Evolutionary conservation across 2,329 filamentous ascomycete species (phyloP).

Genomic region (Rhynchosporium secalis): DNA sequence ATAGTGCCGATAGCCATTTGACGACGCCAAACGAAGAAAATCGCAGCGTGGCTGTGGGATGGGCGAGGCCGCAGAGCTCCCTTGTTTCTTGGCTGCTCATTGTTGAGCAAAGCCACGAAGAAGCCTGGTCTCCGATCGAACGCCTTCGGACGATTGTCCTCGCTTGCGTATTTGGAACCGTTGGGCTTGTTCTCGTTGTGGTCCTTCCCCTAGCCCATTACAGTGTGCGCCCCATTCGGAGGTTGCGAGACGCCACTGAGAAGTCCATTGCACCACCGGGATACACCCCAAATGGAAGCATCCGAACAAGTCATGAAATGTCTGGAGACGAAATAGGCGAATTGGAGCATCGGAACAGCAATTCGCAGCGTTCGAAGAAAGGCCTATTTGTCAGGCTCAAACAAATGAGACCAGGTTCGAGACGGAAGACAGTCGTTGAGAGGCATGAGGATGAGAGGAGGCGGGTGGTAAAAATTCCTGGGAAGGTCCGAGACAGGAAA

Average conservation of each 20-base stretch:
- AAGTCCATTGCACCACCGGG: conserved; percentile 38
- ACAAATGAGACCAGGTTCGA: conserved; percentile 30
- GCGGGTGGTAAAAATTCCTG: conserved; percentile 75
- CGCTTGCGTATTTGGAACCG: conserved; percentile 81
- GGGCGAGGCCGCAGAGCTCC: conserved; percentile 64
- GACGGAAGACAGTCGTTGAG: conserved; percentile 34
- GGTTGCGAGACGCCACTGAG: conserved; percentile 37
- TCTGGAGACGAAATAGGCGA: conserved; percentile 31
- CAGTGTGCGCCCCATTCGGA: conserved; percentile 68
- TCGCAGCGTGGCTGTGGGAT: conserved; percentile 73
- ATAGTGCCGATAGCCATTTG: conserved; percentile 69
- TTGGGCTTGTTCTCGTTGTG: conserved; percentile 69
- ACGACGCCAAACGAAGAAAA: conserved; percentile 73
- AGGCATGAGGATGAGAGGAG: conserved; percentile 45
- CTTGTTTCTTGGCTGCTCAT: conserved; percentile 82
- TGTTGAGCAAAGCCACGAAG: conserved; percentile 71
- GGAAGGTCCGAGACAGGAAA: conserved; percentile 73
- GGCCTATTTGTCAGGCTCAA: conserved; percentile 36
- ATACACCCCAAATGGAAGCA: conserved; percentile 37
- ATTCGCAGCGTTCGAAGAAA: conserved; percentile 39
- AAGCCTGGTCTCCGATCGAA: conserved; percentile 75
- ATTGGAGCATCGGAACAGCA: conserved; percentile 27
- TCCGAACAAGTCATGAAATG: conserved; percentile 33
- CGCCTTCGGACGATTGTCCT: conserved; percentile 78
- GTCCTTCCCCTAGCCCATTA: conserved; percentile 79